A percentile compares a stretch with the other conserved stretches of the same genome.
phyloP scores from a whole-genome alignment of 1,139 yeast species.

The Eremothecium cymbalariae region DNA sequence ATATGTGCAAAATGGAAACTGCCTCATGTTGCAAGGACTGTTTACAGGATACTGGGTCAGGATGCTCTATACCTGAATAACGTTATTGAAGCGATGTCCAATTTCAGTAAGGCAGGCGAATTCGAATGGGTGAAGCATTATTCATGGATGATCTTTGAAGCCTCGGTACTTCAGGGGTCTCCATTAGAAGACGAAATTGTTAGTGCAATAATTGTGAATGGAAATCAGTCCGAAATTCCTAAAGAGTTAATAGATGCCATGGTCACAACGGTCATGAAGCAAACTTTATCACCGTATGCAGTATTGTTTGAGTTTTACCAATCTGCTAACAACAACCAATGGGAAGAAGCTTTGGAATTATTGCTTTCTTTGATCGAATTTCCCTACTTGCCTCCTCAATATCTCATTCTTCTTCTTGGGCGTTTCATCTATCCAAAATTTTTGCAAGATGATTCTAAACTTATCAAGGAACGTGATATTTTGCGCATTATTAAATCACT shows the following conservation, averaged over 20 bases:
- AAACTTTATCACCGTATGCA: constrained; percentile 67
- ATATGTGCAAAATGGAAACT: constrained; percentile 43
- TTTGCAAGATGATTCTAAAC: constrained; percentile 15
- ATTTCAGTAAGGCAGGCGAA: constrained; percentile 61
- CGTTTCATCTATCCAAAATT: constrained; percentile 26
- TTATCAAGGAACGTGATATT: constrained; percentile 18
- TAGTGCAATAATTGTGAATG: constrained; percentile 41
- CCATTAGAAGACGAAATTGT: constrained; percentile 50
- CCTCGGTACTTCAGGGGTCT: constrained; percentile 45
- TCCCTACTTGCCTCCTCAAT: constrained; percentile 55
- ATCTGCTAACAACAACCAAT: constrained; percentile 25
- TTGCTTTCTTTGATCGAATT: constrained; percentile 53
- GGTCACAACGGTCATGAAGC: constrained; percentile 51
- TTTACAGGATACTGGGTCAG: constrained; percentile 36
- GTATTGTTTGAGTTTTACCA: constrained; percentile 47
- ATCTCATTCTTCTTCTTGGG: constrained; percentile 29
- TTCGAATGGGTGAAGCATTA: constrained; percentile 35
- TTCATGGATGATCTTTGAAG: constrained; percentile 52
- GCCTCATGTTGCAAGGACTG: constrained; percentile 46
- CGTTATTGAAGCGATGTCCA: constrained; percentile 54
- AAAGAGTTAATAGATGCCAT: constrained; percentile 22
- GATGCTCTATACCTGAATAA: constrained; percentile 31
- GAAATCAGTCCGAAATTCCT: constrained; percentile 27
- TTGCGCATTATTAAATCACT: constrained; percentile 21
- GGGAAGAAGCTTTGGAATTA: constrained; percentile 31